Conservation (phyloP, 768 basidiomycete genomes). For the Tylopilus subfusipes region DNA sequence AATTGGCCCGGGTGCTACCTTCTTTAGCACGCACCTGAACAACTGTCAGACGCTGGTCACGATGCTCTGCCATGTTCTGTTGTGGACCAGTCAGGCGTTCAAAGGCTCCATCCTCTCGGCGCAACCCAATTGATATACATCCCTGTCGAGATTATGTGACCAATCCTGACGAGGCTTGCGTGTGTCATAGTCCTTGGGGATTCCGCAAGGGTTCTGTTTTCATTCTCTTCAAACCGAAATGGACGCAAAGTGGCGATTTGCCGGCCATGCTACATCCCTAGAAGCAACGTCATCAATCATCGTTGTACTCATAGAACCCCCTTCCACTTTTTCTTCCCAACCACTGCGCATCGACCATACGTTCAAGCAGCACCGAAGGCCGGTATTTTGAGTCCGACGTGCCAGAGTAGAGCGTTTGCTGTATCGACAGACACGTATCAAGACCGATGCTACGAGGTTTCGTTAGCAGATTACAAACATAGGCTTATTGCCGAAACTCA, state of each 20-base stretch:
- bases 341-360: constrained; percentile 98
- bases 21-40: neutral
- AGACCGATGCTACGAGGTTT: constrained; percentile 73
- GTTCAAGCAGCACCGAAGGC: constrained; percentile 81
- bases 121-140: neutral
- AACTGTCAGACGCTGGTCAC: neutral
- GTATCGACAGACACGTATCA: constrained; percentile 93
- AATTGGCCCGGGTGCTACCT: neutral
- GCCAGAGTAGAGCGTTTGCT: constrained; percentile 82
- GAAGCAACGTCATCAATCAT: constrained; percentile 8
- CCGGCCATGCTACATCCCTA: neutral
- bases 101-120: neutral
- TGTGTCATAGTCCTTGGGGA: too few relatives aligned
- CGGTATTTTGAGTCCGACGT: constrained; percentile 95
- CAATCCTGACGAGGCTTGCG: neutral
- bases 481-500: constrained; percentile 11
- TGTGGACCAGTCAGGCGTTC: neutral
- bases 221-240: too few relatives aligned
- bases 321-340: constrained; percentile 89
- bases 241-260: neutral
- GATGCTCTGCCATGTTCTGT: neutral
- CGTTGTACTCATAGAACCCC: constrained; percentile 86
- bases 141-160: neutral
- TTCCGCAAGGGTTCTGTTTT: neutral
- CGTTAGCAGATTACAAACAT: neutral